Evolutionary conservation across 495 filamentous ascomycete species (phyloP).

Genomic region (Penicillium macrosclerotiorum): DNA sequence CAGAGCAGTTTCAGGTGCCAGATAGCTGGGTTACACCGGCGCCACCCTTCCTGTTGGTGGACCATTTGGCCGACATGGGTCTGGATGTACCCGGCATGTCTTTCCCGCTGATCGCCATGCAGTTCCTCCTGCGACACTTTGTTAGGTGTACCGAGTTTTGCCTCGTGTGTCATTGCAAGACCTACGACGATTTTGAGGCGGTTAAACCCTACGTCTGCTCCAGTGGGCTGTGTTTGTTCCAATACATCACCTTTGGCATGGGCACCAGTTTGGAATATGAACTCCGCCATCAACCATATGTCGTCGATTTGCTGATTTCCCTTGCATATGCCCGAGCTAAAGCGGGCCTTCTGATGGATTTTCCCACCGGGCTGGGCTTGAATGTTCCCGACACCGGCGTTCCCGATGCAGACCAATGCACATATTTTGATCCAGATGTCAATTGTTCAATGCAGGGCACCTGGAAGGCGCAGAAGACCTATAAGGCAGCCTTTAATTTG

Average conservation of each 20-base stretch:
- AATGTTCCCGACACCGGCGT: constrained; percentile 50
- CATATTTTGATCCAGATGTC: too few relatives aligned
- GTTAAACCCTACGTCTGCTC: constrained; percentile 90
- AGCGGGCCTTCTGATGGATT: constrained; percentile 48
- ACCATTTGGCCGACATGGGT: constrained; percentile 47
- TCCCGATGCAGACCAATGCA: background rate
- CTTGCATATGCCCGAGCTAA: constrained; percentile 69
- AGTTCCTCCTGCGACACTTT: constrained; percentile 77
- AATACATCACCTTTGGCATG: constrained; percentile 87
- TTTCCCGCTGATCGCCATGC: constrained; percentile 73
- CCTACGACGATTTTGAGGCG: constrained; percentile 73
- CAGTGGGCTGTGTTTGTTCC: constrained; percentile 76
- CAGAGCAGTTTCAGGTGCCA: constrained; percentile 10
- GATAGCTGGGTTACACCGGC: constrained; percentile 28
- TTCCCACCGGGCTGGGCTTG: constrained; percentile 68
- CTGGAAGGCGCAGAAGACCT: background rate
- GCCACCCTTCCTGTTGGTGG: constrained; percentile 37
- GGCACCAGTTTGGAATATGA: constrained; percentile 85
- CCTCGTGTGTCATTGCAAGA: constrained; percentile 75
- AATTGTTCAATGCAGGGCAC: background rate
- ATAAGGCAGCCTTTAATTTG: constrained; percentile 21
- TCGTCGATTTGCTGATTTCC: constrained; percentile 82
- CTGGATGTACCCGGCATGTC: constrained; percentile 34
- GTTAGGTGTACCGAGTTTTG: constrained; percentile 86
- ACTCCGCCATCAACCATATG: constrained; percentile 73